Conservation (phyloP, 495 filamentous ascomycete genomes). For the Terfezia boudieri region DNA sequence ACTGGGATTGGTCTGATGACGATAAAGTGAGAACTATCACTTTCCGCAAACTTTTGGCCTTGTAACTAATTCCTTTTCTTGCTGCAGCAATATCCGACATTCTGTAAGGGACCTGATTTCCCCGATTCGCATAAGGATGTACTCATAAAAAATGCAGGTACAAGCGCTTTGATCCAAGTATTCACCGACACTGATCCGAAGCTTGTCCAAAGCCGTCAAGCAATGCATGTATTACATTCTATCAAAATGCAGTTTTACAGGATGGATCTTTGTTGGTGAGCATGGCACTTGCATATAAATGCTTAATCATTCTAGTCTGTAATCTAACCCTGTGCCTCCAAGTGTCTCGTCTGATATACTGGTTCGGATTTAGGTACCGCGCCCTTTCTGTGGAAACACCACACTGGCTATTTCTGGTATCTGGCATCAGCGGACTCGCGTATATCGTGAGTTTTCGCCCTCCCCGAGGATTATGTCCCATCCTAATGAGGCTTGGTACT, state of each 20-base stretch:
- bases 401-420: constrained; percentile 52
- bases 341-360: constrained; percentile 80
- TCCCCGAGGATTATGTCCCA: not conserved
- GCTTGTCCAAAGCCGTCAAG: constrained; percentile 63
- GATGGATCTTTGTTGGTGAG: constrained; percentile 31
- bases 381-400: constrained; percentile 65
- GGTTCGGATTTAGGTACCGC: constrained; percentile 48
- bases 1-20: constrained; percentile 94
- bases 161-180: constrained; percentile 25
- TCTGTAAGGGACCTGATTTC: constrained; percentile 30
- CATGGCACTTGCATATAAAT: not conserved
- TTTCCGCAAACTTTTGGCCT: not conserved
- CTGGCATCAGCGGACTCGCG: constrained; percentile 61
- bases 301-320: not conserved
- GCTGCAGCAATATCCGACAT: constrained; percentile 74
- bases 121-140: not conserved
- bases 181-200: constrained; percentile 20
- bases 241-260: constrained; percentile 62
- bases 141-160: constrained; percentile 22
- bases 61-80: constrained; percentile 1
- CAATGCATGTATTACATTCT: constrained; percentile 85
- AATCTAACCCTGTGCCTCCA: constrained; percentile 9
- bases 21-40: constrained; percentile 54
- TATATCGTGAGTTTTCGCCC: constrained; percentile 42
- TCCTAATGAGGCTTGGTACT: not conserved